Evolutionary conservation across 2,329 filamentous ascomycete genomes (phyloP).

Genomic region (Penicillium sp.): DNA sequence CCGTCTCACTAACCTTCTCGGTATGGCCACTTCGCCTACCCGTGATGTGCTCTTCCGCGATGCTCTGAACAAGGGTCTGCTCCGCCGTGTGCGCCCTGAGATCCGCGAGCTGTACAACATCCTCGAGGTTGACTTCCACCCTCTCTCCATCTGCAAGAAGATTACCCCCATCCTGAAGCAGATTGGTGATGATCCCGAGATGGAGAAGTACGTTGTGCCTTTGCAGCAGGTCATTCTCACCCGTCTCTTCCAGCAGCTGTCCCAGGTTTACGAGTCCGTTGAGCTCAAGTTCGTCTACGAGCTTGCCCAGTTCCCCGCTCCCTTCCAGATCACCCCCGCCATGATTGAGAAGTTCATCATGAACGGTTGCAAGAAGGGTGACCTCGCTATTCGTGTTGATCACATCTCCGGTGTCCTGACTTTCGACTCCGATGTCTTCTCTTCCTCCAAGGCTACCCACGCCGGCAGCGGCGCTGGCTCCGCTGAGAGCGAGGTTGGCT

Average conservation of each 20-base stretch:
- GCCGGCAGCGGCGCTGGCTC: conserved; percentile 81
- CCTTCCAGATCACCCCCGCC: conserved; percentile 84
- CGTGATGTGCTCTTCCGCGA: conserved; percentile 92
- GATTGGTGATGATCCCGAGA: conserved; percentile 90
- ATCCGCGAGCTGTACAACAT: conserved; percentile 98
- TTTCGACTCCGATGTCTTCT: conserved; percentile 98
- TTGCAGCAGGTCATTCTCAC: conserved; percentile 98
- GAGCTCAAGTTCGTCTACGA: conserved; percentile 90
- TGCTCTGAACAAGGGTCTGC: conserved; percentile 87
- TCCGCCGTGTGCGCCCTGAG: conserved; percentile 88
- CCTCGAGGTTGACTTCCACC: conserved; percentile 98
- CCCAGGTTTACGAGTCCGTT: conserved; percentile 97
- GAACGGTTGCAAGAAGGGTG: conserved; percentile 99
- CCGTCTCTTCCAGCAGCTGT: conserved; percentile 96
- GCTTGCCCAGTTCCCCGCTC: conserved; percentile 92
- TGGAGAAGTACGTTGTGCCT: conserved; percentile 94
- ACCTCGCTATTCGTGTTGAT: conserved; percentile 92
- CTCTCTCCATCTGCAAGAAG: conserved; percentile 97
- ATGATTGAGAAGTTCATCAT: conserved; percentile 99
- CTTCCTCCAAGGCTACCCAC: conserved; percentile 88
- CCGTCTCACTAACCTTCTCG: conserved; percentile 89
- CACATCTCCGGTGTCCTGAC: conserved; percentile 93
- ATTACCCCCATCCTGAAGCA: conserved; percentile 93
- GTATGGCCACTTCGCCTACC: conserved; percentile 86
- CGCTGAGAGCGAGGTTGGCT: conserved; percentile 77